Evolutionary conservation across 129 eudicot species (phyloP).

Genomic region (Apium graveolens): DNA sequence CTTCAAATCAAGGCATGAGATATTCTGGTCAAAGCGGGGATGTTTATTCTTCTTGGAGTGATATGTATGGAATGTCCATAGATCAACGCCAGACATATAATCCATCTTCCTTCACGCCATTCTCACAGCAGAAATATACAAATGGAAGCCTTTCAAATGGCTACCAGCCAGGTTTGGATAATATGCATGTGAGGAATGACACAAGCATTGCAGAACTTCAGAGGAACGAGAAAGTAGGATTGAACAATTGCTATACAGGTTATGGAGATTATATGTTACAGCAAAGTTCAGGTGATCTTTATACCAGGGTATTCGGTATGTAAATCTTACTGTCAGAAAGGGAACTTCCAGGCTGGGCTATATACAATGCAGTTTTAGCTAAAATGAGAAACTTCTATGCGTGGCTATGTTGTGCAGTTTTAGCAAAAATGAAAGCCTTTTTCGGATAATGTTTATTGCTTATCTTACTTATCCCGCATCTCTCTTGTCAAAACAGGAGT

Average conservation of each 20-base stretch:
- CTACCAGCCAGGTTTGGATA: slow-evolving; percentile 26
- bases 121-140: slow-evolving; percentile 38
- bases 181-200: slow-evolving; percentile 38
- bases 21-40: slow-evolving; percentile 19
- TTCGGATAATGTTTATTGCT: neutral
- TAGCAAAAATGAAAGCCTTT: slow-evolving; percentile 2
- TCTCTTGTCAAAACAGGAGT: neutral
- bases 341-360: neutral
- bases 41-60: slow-evolving; percentile 20
- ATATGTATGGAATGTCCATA: slow-evolving; percentile 27
- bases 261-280: slow-evolving; percentile 55
- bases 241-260: slow-evolving; percentile 43
- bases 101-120: slow-evolving; percentile 31
- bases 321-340: slow-evolving; percentile 19
- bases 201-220: slow-evolving; percentile 31
- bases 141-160: slow-evolving; percentile 38
- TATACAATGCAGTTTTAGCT: slow-evolving; percentile 9
- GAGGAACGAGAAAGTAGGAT: slow-evolving; percentile 51
- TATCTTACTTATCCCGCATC: neutral
- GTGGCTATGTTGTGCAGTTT: slow-evolving; percentile 5
- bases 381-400: neutral
- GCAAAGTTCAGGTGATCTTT: slow-evolving; percentile 64
- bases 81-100: slow-evolving; percentile 37
- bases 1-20: slow-evolving; percentile 20
- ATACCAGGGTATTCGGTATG: slow-evolving; percentile 66